Percentiles rank a stretch among this genome's conserved stretches.
Evolutionary conservation across 2,329 filamentous ascomycete genomes (phyloP).

Genomic region (Fusarium sp.): DNA sequence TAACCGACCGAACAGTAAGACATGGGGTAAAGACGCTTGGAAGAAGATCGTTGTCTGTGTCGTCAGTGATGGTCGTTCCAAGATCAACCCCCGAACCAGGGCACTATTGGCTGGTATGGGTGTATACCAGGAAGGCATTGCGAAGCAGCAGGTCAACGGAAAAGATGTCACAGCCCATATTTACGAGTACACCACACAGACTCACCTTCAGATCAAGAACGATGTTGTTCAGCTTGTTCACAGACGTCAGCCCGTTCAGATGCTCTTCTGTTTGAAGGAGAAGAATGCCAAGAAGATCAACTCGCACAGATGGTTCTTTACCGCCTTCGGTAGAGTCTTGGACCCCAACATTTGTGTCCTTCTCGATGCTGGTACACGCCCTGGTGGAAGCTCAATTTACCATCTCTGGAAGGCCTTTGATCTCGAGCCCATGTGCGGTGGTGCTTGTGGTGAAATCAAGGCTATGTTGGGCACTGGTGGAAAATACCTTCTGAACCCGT

Average conservation of each 20-base stretch:
- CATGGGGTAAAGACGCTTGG: constrained; percentile 98
- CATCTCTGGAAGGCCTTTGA: constrained; percentile 99
- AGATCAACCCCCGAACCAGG: constrained; percentile 93
- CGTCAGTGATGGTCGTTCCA: constrained; percentile 94
- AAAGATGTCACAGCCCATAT: constrained; percentile 98
- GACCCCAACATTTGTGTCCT: constrained; percentile 97
- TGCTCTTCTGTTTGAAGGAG: constrained; percentile 98
- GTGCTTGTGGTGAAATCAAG: constrained; percentile 98
- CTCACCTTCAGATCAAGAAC: constrained; percentile 89
- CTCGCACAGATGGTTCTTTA: constrained; percentile 99
- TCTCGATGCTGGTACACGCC: constrained; percentile 94
- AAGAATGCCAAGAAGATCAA: constrained; percentile 99
- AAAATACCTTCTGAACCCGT: constrained; percentile 89
- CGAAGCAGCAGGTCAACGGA: constrained; percentile 96
- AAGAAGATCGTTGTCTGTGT: constrained; percentile 99
- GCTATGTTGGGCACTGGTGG: constrained; percentile 90
- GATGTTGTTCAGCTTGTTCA: constrained; percentile 86
- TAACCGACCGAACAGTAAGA: constrained; percentile 90
- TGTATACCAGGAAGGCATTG: constrained; percentile 98
- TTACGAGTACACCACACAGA: constrained; percentile 93
- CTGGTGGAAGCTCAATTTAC: constrained; percentile 94
- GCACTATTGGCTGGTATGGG: constrained; percentile 92
- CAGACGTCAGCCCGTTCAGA: constrained; percentile 90
- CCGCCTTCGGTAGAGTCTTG: constrained; percentile 90
- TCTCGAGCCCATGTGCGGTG: constrained; percentile 95